Evolutionary conservation across 2,329 filamentous ascomycete genomes (phyloP).

Genomic region (Colletotrichum theobromicola): DNA sequence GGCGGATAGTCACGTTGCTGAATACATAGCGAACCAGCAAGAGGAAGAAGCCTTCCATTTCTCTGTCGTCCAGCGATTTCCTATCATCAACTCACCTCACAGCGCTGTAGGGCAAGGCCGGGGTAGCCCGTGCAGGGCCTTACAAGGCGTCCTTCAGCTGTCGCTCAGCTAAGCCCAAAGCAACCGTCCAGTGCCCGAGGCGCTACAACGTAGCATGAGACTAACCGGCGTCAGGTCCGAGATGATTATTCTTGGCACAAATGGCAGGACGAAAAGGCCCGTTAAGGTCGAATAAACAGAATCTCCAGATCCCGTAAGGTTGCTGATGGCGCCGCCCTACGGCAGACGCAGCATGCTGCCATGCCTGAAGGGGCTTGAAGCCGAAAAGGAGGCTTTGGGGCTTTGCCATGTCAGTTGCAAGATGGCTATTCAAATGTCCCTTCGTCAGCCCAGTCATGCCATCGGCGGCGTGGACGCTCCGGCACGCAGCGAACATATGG

Average conservation of each 20-base stretch:
- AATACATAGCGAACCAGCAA: background rate
- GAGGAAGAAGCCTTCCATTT: background rate
- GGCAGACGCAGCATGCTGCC: background rate
- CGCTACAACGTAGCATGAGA: slow-evolving; percentile 20
- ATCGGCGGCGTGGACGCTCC: background rate
- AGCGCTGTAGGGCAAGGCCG: background rate
- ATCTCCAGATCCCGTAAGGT: background rate
- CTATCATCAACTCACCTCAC: background rate
- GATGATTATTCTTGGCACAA: background rate
- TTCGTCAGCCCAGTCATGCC: background rate
- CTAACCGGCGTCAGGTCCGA: background rate
- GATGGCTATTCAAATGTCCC: background rate
- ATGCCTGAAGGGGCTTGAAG: background rate
- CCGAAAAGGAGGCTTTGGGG: background rate
- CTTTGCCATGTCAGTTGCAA: background rate
- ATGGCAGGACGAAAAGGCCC: background rate
- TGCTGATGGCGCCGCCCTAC: background rate
- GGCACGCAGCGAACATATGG: background rate
- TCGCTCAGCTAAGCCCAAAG: background rate
- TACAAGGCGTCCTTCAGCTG: slow-evolving; percentile 12
- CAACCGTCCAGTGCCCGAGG: background rate
- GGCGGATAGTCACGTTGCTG: background rate
- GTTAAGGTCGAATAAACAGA: background rate
- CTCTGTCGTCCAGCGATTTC: background rate
- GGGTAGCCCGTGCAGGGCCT: background rate